Evolutionary conservation across 2,329 filamentous ascomycete genomes (phyloP).

Genomic region (Zymoseptoria passerinii): DNA sequence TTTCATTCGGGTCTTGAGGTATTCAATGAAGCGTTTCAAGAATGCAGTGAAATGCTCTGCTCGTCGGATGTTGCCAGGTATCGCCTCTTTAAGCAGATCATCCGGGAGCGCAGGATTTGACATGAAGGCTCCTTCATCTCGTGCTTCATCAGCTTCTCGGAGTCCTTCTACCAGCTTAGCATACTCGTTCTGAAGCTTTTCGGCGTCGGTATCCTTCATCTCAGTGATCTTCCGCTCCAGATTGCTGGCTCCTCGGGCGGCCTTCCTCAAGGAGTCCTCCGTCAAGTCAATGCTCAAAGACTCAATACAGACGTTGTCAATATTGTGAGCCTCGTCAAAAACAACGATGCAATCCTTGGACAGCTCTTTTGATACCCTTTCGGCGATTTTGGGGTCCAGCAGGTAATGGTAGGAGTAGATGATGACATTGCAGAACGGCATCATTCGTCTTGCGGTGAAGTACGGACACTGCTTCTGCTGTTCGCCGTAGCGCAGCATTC

Average conservation of each 20-base stretch:
- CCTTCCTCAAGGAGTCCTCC: constrained; percentile 85
- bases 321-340: constrained; percentile 98
- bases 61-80: constrained; percentile 90
- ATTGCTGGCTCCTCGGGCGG: constrained; percentile 81
- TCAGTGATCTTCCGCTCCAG: constrained; percentile 84
- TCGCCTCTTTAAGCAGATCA: constrained; percentile 87
- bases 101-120: constrained; percentile 90
- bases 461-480: constrained; percentile 96
- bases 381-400: constrained; percentile 94
- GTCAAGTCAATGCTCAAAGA: constrained; percentile 94
- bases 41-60: constrained; percentile 96
- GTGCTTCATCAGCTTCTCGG: constrained; percentile 76
- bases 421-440: constrained; percentile 98
- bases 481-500: constrained; percentile 80
- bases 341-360: constrained; percentile 98
- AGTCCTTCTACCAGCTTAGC: constrained; percentile 89
- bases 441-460: constrained; percentile 93
- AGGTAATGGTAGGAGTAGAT: constrained; percentile 99
- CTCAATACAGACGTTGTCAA: constrained; percentile 98
- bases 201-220: constrained; percentile 91
- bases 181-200: constrained; percentile 92
- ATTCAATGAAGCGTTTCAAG: constrained; percentile 93
- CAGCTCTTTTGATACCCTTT: constrained; percentile 86
- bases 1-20: constrained; percentile 93
- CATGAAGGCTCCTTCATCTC: constrained; percentile 95